Conservation (phyloP, 2,329 filamentous ascomycete genomes). For the Trichoderma breve region DNA sequence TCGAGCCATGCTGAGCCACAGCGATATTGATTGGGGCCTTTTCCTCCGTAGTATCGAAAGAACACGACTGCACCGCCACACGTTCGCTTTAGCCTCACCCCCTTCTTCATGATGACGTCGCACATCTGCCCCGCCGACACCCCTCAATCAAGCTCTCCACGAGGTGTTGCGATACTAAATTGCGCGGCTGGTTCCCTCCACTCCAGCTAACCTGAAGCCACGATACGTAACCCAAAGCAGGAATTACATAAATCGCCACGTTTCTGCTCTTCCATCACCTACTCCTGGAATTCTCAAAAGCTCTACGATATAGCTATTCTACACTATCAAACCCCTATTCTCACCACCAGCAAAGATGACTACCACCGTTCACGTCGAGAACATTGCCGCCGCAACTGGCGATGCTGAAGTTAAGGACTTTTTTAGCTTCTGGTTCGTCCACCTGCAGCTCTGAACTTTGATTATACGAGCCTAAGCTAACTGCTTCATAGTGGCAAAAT, state of each 20-base stretch:
- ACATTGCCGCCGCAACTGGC: conserved; percentile 76
- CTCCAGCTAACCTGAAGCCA: conserved; percentile 13
- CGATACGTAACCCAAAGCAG: not conserved
- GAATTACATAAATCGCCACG: conserved; percentile 16
- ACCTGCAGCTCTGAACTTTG: not conserved
- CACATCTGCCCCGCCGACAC: conserved; percentile 20
- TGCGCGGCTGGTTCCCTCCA: conserved; percentile 9
- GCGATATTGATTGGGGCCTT: not conserved
- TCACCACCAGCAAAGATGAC: not conserved
- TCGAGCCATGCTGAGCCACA: not conserved
- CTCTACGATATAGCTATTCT: not conserved
- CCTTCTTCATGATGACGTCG: conserved; percentile 22
- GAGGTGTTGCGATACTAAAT: conserved; percentile 12
- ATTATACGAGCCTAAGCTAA: conserved; percentile 23
- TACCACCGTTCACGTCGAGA: conserved; percentile 77
- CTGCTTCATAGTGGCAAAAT: conserved; percentile 75
- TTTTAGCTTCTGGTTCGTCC: conserved; percentile 85
- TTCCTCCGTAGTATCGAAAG: not conserved
- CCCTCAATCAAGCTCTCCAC: conserved; percentile 9
- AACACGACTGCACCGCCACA: conserved; percentile 15
- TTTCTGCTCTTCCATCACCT: not conserved
- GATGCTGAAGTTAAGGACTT: conserved; percentile 95
- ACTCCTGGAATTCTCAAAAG: not conserved
- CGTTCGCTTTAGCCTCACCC: conserved; percentile 1
- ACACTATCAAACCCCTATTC: not conserved